Base-by-base conservation (phyloP, 2,329 filamentous ascomycete species). In the Phoma herbarum region DNA sequence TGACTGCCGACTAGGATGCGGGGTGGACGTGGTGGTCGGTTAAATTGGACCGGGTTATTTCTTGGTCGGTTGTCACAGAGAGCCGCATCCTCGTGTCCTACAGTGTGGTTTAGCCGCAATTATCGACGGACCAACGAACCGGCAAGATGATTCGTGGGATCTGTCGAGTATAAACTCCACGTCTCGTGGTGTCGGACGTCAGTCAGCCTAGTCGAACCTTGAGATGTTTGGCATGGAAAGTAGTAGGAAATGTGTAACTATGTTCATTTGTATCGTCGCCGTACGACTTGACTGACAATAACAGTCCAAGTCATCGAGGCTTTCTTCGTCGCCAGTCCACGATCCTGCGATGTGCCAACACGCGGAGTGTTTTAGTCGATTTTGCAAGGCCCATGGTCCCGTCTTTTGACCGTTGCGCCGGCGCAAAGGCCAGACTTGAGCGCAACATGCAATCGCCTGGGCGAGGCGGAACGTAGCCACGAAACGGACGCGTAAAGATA, bases 1-100 rank as follows among this genome's bases (percentile, higher is more conserved):
- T 73, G 66, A 61, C 57, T 55, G 50, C 23, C 44, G 52, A 60
- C 62, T 41, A 58, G 56, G 42, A 37, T 59, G 70, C 61, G 67
- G 68, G 67, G 67, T 68, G 53, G 51, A 60, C 52, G 59, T 69
- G 62, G 66, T 68, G 66, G 55, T 61, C 71, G 72, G 72, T 62
- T 74, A 76, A 75, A 74, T 73, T 65, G 64, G 52, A 55, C 43
- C 59, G 59, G 59, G 18, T 53, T n/a, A 54, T 35, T 48, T 61
- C 63, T 64, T 70, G 35, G 20, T 52, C 10, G 31, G 26, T 41
- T 7, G 16, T n/a, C 14, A 28, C 23, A 8, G 22, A 43, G 51
- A 54, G 45, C 56, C 56, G 50, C 56, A 51, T 41, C 11, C 7
- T 35, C 16, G 18, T 35, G 14, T 51, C 25, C 23, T 22, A 16